Percentiles rank a stretch among this genome's conserved stretches.
Evolutionary conservation across 768 basidiomycete species (phyloP).

Genomic region (Calvatia gigantea): DNA sequence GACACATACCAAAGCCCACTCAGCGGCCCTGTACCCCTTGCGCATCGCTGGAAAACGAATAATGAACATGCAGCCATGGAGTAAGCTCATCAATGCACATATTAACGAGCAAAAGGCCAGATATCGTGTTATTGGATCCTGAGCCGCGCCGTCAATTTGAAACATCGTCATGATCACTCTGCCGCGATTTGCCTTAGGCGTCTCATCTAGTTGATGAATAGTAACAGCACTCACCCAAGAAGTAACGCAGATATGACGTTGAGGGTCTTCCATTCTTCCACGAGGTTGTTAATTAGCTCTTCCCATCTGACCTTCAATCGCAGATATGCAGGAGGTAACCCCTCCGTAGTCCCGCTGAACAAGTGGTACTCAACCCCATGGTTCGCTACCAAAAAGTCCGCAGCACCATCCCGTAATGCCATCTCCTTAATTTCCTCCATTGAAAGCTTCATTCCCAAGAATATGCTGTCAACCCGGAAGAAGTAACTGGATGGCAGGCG

Average conservation of each 20-base stretch:
- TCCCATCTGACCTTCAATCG: too few relatives aligned
- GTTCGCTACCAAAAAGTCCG: background rate
- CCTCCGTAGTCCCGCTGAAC: background rate
- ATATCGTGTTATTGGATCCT: conserved; percentile 50
- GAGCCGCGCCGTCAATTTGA: conserved; percentile 32
- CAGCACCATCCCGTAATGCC: conserved; percentile 21
- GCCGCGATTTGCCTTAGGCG: background rate
- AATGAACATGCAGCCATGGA: conserved; percentile 59
- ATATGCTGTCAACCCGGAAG: conserved; percentile 61
- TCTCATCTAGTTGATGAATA: background rate
- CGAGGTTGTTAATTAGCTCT: too few relatives aligned
- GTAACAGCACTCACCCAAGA: conserved; percentile 12
- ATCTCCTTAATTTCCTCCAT: conserved; percentile 51
- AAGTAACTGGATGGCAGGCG: conserved; percentile 68
- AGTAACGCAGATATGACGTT: conserved; percentile 15
- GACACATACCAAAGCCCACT: conserved; percentile 52
- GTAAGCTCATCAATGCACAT: conserved; percentile 57
- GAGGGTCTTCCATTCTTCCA: too few relatives aligned
- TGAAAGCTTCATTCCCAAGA: conserved; percentile 62
- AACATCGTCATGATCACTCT: conserved; percentile 29
- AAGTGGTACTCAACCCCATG: background rate
- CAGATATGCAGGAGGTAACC: too few relatives aligned
- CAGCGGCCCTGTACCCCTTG: conserved; percentile 54
- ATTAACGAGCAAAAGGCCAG: conserved; percentile 50
- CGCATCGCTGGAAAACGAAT: conserved; percentile 63